Evolutionary conservation across 2,329 filamentous ascomycete genomes (phyloP), one percentile per base, ranked within the genome.

Genomic region (Thielaviopsis cerberus): DNA sequence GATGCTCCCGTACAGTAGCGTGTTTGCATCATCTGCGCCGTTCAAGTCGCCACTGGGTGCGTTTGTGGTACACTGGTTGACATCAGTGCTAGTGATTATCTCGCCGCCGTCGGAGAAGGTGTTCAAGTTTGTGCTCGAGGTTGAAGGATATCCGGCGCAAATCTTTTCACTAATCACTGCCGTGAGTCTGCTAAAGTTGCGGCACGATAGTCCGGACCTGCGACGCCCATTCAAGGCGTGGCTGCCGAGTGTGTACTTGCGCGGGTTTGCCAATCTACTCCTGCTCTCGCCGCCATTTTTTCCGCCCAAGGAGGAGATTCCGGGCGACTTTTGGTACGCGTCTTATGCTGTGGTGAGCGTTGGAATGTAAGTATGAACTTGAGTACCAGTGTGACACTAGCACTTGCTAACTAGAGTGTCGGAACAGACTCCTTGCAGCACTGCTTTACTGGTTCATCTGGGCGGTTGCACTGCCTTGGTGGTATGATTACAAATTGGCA

Each of bases 101-200:
- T 70, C 85, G 0, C 82, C 83, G 0, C 82, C 83, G 0, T 80
- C 82, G 0, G 73, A 74, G 2, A 77, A 83, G 53, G 80, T 84
- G 0, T 88, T 87, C 67, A 82, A 79, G 10, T 86, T 88, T 64
- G 86, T 88, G 26, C 70, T 86, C 0, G 82, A 88, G 53, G 79
- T 87, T 0, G 83, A 87, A 64, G 82, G 80, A 0, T 87, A 86
- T 62, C 78, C 82, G 0, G 79, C 73, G 0, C 79, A 85, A 59
- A 71, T 86, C 15, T 76, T 82, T 58, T 74, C 74, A 0, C 66
- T 86, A 1, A 77, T 79, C 0, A 70, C 80, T 0, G 77, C 77
- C 0, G 62, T 74, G 7, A 83, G 83, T 0, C 69, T 86, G 0
- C 63, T 86, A 0, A 76, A 79, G 67, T 70, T 88, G 5, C 76